Base-by-base conservation (phyloP, 2,329 filamentous ascomycete genomes). In the Dactylellina leptospora region DNA sequence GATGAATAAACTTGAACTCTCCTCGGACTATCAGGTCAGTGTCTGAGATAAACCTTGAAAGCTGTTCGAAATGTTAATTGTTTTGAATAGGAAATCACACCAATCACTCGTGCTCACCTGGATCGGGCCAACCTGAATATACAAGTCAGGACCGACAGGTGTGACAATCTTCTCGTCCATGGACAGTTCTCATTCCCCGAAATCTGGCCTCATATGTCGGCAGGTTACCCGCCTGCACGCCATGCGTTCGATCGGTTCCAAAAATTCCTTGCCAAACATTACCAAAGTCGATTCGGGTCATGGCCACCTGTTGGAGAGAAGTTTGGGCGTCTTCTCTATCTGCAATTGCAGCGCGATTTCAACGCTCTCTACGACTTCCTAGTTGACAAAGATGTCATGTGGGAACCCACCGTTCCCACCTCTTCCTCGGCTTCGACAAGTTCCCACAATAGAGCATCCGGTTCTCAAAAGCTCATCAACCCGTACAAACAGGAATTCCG, bases 291-390 rank as follows among this genome's bases (percentile, higher is more conserved):
- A 0, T 87, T 86, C 73, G 86, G 86, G 0, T 80, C 82, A 4
- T 91, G 89, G 88, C 88, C 88, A 2, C 85, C 86, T 0, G 50
- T 56, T 72, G 38, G 78, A 6, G 80, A 83, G 28, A 82, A 84
- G 8, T 81, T 90, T 10, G 88, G 84, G 3, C 82, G 88, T 40
- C 83, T 82, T 2, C 78, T 89, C 16, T 83, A 83, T 0, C 82
- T 83, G 48, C 81, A 81, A 1, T 78, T 91, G n/a, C 86, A 89
- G 74, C 82, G 81, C 28, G 88, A 90, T 74, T 90, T 91, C 75
- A 86, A 86, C 1, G 85, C 86, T 0, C 80, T 91, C 1, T 91
- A 91, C 75, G 88, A 90, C 76, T 90, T 89, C 73, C 80, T 90
- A 0, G 88, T 91, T 13, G 85, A 90, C 77, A 84, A 87, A 3